Base-by-base conservation (phyloP, 140 eudicot species). In the Senecio squalidus region DNA sequence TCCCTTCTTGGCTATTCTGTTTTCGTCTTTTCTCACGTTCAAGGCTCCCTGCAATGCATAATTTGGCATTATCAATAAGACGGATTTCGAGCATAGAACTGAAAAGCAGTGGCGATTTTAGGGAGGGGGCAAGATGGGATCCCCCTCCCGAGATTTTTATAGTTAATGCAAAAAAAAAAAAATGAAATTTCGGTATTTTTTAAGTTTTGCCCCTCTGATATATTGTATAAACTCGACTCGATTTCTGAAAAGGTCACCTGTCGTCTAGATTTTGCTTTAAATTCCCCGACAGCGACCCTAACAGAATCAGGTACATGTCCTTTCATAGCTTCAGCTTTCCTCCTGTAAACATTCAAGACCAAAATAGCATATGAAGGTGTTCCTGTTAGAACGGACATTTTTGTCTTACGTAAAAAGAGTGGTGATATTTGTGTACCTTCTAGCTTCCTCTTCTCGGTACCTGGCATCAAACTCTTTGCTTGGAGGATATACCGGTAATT, bases 381-480 rank as follows among this genome's bases (percentile, higher is more conserved):
- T n/a, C 4, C 4, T 10, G 30, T 21, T 23, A 24, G 23, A 10
- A 31, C 9, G 31, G 15, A 4, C 29, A 43, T 60, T 30, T 22
- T 52, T 18, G 36, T n/a, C n/a, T n/a, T n/a, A n/a, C n/a, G n/a
- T n/a, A n/a, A n/a, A n/a, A n/a, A n/a, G n/a, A n/a, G n/a, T n/a
- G n/a, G n/a, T n/a, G n/a, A n/a, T n/a, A n/a, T 28, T 29, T 6
- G 16, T 23, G 3, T 85, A 89, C 97, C 89, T 82, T 81, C 82
- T 78, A 47, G 80, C 81, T 63, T 85, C 97, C 74, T 80, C 95
- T 47, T 77, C 94, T 50, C 82, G 85, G 61, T 68, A 58, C 75
- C 84, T 90, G 16, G 80, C 88, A 69, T 91, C 95, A 51, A 73
- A 58, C 67, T 91, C 98, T 73, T 91, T 91, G 75, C 94, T 75